Percentiles rank a stretch among this genome's conserved stretches.
Conservation (phyloP, 129 eudicot genomes). For the Lactuca saligna region DNA sequence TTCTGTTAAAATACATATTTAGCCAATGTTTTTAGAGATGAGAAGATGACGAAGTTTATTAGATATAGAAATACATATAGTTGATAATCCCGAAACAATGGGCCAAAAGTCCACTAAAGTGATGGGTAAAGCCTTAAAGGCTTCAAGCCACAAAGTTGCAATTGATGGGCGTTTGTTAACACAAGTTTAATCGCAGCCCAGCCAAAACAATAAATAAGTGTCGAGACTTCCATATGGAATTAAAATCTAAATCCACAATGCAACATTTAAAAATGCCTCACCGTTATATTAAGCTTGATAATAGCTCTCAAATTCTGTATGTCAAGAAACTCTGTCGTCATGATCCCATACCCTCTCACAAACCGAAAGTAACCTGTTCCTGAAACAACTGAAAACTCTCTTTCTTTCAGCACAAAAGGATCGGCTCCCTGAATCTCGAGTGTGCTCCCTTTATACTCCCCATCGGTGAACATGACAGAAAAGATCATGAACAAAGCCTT, state of each 20-base stretch:
- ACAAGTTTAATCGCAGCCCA: neutral
- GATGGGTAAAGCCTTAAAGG: neutral
- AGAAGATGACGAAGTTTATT: neutral
- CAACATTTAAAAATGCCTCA: conserved; percentile 43
- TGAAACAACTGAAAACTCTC: conserved; percentile 61
- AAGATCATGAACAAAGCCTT: conserved; percentile 48
- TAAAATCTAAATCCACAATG: neutral
- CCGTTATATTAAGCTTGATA: conserved; percentile 51
- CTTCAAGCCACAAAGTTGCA: neutral
- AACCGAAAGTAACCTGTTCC: conserved; percentile 58
- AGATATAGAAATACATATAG: neutral
- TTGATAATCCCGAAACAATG: neutral
- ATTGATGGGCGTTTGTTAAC: neutral
- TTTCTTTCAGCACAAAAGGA: conserved; percentile 41
- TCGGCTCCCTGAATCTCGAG: conserved; percentile 67
- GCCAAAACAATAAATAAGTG: neutral
- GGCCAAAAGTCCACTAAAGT: neutral
- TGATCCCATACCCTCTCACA: conserved; percentile 52
- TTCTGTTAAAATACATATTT: neutral
- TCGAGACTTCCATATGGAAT: neutral
- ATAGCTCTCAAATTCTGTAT: conserved; percentile 46
- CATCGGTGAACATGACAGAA: conserved; percentile 50
- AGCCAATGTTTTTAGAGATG: neutral
- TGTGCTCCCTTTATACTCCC: conserved; percentile 52
- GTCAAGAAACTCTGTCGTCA: conserved; percentile 59